Evolutionary conservation across 2,329 filamentous ascomycete genomes (phyloP), one percentile per base, ranked within the genome.

Genomic region (Xylariaceae sp.): DNA sequence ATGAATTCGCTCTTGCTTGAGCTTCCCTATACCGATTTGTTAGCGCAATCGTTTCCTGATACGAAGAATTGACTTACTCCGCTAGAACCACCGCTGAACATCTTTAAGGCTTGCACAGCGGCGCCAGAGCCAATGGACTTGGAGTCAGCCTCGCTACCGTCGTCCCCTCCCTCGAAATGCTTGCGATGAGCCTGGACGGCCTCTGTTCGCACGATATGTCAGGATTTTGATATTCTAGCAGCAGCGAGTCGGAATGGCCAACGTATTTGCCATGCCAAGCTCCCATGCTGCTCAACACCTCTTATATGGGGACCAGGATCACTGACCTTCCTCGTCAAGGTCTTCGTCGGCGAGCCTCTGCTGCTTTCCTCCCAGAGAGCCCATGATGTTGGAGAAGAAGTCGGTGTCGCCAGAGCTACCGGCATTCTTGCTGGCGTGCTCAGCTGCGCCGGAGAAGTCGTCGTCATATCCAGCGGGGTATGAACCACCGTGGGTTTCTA

Each of bases 91-190:
- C 78, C 75, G 35, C 78, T 82, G 70, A 95, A 95, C 75, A 86
- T 81, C 75, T 91, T 90, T 57, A 91, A 68, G 0, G 88, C 88
- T 68, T 91, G 85, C 80, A 91, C 83, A 15, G 88, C 90, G 52
- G 89, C 88, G 45, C 91, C 85, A 60, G 76, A 72, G 62, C 91
- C 88, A 68, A 81, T 82, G 63, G 69, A 76, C 55, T 68, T 68
- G 44, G 75, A 72, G 48, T 78, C 74, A 35, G 76, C 71, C 58
- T 75, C 62, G 58, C 70, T 67, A 55, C 71, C 66, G 32, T 73
- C 68, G 48, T 75, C 68, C 22, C 75, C 70, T 15, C 75, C 71
- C 18, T 76, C 80, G 65, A 90, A 95, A 62, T 86, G 81, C 51
- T 86, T 78, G 71, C 90, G 79, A 73, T 96, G 90, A 58, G 87